Evolutionary conservation across 768 basidiomycete genomes (phyloP).

Genomic region (Wakefieldia striispora): DNA sequence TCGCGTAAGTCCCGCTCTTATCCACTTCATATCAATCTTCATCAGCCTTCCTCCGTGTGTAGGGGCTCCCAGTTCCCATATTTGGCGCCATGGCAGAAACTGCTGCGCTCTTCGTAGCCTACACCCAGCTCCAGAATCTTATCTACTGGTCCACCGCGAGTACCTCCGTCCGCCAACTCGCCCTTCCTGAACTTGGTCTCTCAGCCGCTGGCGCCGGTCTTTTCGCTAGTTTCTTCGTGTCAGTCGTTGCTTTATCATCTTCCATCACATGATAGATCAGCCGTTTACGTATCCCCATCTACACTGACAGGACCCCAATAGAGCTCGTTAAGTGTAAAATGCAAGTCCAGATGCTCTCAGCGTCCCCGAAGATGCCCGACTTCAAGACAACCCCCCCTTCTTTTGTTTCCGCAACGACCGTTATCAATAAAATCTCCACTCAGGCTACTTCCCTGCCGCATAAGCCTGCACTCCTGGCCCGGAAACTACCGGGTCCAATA

Average conservation of each 20-base stretch:
- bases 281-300: slow-evolving; percentile 2
- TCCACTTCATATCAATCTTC: slow-evolving; percentile 1
- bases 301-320: slow-evolving; percentile 69
- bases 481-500: slow-evolving; percentile 48
- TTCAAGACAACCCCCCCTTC: slow-evolving; percentile 14
- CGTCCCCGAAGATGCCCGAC: slow-evolving; percentile 12
- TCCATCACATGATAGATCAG: slow-evolving; percentile 1
- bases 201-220: slow-evolving; percentile 81
- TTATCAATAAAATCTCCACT: background rate
- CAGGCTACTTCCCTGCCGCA: slow-evolving; percentile 6
- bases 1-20: slow-evolving; percentile 35
- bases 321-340: slow-evolving; percentile 94
- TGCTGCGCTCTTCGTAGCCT: slow-evolving; percentile 78
- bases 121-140: slow-evolving; percentile 64
- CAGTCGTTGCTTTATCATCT: slow-evolving; percentile 29
- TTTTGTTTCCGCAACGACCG: slow-evolving; percentile 10
- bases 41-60: background rate
- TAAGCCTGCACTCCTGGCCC: slow-evolving; percentile 7
- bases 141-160: slow-evolving; percentile 38
- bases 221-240: slow-evolving; percentile 81
- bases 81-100: slow-evolving; percentile 89
- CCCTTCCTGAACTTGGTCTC: slow-evolving; percentile 64
- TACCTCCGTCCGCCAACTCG: slow-evolving; percentile 34
- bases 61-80: slow-evolving; percentile 86
- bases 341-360: slow-evolving; percentile 81